A percentile compares a stretch with the other conserved stretches of the same genome.
Conservation (phyloP, 2,329 filamentous ascomycete species). For the Samsoniella hepiali region DNA sequence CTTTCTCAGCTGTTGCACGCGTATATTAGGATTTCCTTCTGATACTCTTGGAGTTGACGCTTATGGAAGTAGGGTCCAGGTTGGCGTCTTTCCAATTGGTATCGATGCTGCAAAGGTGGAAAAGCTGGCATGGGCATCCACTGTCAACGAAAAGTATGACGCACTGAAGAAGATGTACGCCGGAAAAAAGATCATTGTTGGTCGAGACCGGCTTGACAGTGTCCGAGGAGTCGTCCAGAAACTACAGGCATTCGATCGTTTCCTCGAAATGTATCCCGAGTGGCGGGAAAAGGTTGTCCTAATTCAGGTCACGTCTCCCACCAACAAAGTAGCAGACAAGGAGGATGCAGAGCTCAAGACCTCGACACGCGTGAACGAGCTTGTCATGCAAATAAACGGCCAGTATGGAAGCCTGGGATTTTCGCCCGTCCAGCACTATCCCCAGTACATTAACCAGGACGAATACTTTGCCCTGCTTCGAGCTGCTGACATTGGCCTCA, state of each 20-base stretch:
- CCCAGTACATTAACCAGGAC: slow-evolving; percentile 82
- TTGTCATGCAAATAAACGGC: slow-evolving; percentile 90
- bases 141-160: slow-evolving; percentile 67
- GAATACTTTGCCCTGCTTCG: slow-evolving; percentile 95
- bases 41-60: slow-evolving; percentile 82
- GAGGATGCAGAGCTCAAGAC: slow-evolving; percentile 77
- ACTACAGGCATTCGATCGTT: slow-evolving; percentile 87
- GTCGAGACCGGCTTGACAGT: slow-evolving; percentile 88
- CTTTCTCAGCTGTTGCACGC: slow-evolving; percentile 90
- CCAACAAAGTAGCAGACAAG: slow-evolving; percentile 72
- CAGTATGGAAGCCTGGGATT: slow-evolving; percentile 83
- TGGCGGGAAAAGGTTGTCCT: slow-evolving; percentile 91
- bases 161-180: slow-evolving; percentile 73
- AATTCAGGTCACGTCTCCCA: slow-evolving; percentile 91
- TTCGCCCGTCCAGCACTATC: slow-evolving; percentile 89
- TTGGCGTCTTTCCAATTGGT: slow-evolving; percentile 92
- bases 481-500: slow-evolving; percentile 84
- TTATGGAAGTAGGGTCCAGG: slow-evolving; percentile 82
- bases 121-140: slow-evolving; percentile 66
- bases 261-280: slow-evolving; percentile 84
- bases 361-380: slow-evolving; percentile 82
- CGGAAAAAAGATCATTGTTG: slow-evolving; percentile 94
- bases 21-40: slow-evolving; percentile 85
- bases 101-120: slow-evolving; percentile 84
- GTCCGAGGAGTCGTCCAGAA: slow-evolving; percentile 95